A percentile compares a stretch with the other conserved stretches of the same genome.
These are phyloP conservation scores for Pyrus hybrid DNA, from an alignment of 331 rosid genomes.

Conservation along the genomic window DNA sequence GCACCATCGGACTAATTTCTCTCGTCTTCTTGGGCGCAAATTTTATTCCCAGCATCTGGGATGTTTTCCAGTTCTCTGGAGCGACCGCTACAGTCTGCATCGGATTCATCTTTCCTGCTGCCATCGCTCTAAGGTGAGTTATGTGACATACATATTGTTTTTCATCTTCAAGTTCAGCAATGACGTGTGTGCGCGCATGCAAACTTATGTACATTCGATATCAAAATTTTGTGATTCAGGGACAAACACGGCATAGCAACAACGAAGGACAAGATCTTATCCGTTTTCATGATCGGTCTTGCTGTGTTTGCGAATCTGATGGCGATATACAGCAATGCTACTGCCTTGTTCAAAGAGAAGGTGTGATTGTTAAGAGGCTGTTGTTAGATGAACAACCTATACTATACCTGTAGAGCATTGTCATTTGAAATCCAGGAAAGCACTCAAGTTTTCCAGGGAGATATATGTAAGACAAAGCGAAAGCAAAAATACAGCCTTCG, in stretches of 20 bases:
- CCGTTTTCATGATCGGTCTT: constrained; percentile 49
- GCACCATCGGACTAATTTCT: constrained; percentile 39
- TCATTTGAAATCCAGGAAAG: background rate
- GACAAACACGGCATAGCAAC: constrained; percentile 49
- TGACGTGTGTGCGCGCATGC: background rate
- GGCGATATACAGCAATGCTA: constrained; percentile 50
- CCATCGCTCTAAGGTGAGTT: constrained; percentile 54
- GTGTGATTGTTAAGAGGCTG: constrained; percentile 8
- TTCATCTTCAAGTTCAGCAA: background rate
- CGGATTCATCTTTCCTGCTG: constrained; percentile 62
- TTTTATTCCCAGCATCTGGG: constrained; percentile 64
- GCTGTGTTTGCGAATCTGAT: constrained; percentile 50
- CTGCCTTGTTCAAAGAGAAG: constrained; percentile 20
- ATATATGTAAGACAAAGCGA: background rate
- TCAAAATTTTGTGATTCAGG: constrained; percentile 32
- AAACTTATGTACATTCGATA: background rate
- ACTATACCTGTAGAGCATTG: background rate
- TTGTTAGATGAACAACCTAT: background rate
- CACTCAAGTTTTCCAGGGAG: background rate
- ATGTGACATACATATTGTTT: background rate
- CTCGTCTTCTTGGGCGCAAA: constrained; percentile 49
- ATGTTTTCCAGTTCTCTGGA: constrained; percentile 63
- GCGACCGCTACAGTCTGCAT: constrained; percentile 71
- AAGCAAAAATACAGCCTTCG: background rate
- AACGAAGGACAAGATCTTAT: constrained; percentile 44